Conservation (phyloP, 169 alveolate genomes). For the Perkinsus chesapeaki region DNA sequence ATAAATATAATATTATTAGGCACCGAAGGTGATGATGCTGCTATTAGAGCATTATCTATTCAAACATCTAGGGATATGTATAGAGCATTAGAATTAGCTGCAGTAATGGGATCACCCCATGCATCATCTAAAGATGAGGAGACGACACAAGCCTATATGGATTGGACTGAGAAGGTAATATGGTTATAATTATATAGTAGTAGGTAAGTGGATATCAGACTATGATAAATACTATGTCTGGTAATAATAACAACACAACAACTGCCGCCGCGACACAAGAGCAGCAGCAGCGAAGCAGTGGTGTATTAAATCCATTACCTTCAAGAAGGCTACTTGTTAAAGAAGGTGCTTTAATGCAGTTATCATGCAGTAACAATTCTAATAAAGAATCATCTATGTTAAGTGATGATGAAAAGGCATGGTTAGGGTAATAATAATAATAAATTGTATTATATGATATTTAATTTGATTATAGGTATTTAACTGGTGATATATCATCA, state of each 20-base stretch:
- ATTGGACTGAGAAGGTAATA: not conserved
- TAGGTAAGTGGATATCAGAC: not conserved
- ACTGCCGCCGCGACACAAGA: not conserved
- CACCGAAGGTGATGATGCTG: not conserved
- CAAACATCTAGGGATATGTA: not conserved
- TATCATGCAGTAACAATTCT: not conserved
- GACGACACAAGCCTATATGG: not conserved
- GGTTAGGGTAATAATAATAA: not conserved
- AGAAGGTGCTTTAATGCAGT: not conserved
- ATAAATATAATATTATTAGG: not conserved
- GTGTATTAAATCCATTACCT: not conserved
- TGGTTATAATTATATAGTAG: not conserved
- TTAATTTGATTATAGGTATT: not conserved
- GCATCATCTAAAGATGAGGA: not conserved
- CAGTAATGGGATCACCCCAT: not conserved
- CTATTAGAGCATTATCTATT: not conserved
- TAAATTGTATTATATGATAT: not conserved
- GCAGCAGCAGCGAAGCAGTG: not conserved
- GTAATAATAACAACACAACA: not conserved
- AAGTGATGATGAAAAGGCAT: not conserved
- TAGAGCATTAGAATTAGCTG: not conserved
- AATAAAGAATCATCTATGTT: not conserved
- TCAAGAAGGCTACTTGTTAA: not conserved
- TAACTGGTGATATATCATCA: not conserved
- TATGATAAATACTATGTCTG: not conserved